Conservation (phyloP, 2,329 filamentous ascomycete genomes). For the Fusarium coffeatum region DNA sequence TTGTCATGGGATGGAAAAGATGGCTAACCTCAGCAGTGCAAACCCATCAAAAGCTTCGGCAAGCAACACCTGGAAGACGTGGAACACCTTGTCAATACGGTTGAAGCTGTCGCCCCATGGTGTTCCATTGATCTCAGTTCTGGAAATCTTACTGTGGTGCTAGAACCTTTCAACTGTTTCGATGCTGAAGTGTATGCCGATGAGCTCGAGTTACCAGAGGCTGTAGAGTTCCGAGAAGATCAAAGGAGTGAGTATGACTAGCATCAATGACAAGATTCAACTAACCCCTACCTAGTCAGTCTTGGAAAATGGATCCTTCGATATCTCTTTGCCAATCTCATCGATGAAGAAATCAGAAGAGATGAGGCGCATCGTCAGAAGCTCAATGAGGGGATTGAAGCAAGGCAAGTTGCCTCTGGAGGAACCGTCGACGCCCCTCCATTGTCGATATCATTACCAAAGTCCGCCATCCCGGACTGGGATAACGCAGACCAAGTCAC, state of each 20-base stretch:
- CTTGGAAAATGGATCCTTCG: conserved; percentile 96
- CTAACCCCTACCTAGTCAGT: conserved; percentile 73
- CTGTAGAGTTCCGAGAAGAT: conserved; percentile 88
- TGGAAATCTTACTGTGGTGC: conserved; percentile 86
- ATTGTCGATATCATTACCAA: conserved; percentile 64
- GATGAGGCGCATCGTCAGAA: conserved; percentile 79
- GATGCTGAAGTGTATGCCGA: conserved; percentile 98
- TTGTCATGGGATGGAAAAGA: no score
- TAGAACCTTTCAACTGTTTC: conserved; percentile 96
- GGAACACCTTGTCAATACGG: conserved; percentile 84
- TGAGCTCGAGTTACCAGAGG: conserved; percentile 78
- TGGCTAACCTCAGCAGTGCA: conserved; percentile 67
- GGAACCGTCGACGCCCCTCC: conserved; percentile 65
- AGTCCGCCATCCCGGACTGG: conserved; percentile 51
- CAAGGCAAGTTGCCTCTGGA: conserved; percentile 62
- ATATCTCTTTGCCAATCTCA: conserved; percentile 88
- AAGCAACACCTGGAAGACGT: conserved; percentile 96
- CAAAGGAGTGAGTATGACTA: conserved; percentile 78
- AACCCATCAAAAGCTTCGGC: conserved; percentile 90
- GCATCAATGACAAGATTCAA: not conserved
- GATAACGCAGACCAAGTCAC: conserved; percentile 61
- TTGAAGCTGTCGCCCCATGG: conserved; percentile 93
- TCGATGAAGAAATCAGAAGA: conserved; percentile 88
- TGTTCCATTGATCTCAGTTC: conserved; percentile 95
- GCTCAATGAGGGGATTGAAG: conserved; percentile 72